Evolutionary conservation across 2,329 filamentous ascomycete species (phyloP), one percentile per base, ranked within the genome.

Genomic region (Curvularia eragrostidis): DNA sequence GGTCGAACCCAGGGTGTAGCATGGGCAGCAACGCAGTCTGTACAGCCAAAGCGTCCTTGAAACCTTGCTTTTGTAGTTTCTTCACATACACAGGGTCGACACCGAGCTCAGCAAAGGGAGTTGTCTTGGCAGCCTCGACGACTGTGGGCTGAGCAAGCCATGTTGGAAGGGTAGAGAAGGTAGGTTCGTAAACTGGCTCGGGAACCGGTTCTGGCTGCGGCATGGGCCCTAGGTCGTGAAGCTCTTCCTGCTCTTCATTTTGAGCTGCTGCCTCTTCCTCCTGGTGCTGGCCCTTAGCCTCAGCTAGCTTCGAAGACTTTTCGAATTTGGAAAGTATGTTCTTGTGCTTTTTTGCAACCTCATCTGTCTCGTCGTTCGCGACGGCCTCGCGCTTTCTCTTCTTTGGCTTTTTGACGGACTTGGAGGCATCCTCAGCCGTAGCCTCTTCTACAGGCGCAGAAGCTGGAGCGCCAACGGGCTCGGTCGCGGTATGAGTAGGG

Each of bases 91-190:
- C 85, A 5, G 83, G 69, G 15, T 85, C 78, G 36, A 97, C 83
- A 0, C 87, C 87, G 0, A 95, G 78, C 5, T 85, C 80, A 1
- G 78, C 72, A 65, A 97, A 97, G 0, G 86, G 79, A 1, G 81
- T 79, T 30, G 80, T 84, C 9, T 84, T 83, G 5, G 86, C 83
- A 8, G 87, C 82, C 0, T 87, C 83, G 3, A 93, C 87, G 24
- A 85, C 83, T n/a, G 89, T 84, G 0, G 93, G 93, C 12, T 87
- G 84, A 5, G 89, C 87, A 12, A 97, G 82, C 94, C 94, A 98
- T 2, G 82, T 66, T 0, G 94, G 94, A 2, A 97, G 81, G 1
- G 90, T 90, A 28, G 92, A 89, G 75, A 91, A 93, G n/a, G 84
- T 84, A 2, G 89, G 87, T 52, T 84, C 83, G 49, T 85, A 82